Evolutionary conservation across 352 stramenopile species (phyloP).

Genomic region (Globisporangium parvum): DNA sequence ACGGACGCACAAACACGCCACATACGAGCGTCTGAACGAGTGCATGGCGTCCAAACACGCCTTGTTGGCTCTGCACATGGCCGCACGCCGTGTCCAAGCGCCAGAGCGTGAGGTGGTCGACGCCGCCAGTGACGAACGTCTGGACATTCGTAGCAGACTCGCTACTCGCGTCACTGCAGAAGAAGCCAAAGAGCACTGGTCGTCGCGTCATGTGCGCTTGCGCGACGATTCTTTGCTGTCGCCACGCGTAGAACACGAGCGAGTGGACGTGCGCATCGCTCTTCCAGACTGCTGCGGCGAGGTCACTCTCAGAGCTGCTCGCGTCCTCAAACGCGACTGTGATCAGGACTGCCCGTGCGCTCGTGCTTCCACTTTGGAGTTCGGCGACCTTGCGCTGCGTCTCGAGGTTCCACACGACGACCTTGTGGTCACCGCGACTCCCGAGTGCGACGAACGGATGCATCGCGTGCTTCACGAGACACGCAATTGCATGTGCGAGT

Average conservation of each 20-base stretch:
- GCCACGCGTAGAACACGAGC: constrained; percentile 42
- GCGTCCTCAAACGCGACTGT: constrained; percentile 20
- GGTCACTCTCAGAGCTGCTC: constrained; percentile 23
- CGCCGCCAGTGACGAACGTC: constrained; percentile 54
- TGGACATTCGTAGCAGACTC: background rate
- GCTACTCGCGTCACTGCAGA: constrained; percentile 7
- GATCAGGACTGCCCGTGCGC: constrained; percentile 16
- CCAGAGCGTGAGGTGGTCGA: constrained; percentile 71
- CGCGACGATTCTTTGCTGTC: constrained; percentile 18
- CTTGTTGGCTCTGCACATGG: constrained; percentile 42
- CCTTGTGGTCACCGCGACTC: constrained; percentile 24
- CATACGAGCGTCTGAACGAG: constrained; percentile 44
- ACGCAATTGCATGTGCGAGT: constrained; percentile 36
- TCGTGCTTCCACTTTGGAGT: constrained; percentile 12
- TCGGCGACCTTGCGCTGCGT: constrained; percentile 25
- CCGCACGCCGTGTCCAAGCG: constrained; percentile 37
- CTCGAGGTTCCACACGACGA: constrained; percentile 27
- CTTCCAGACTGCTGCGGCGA: constrained; percentile 56
- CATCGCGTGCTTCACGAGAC: constrained; percentile 42
- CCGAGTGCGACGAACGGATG: constrained; percentile 35
- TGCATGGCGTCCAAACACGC: constrained; percentile 61
- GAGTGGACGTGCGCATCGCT: constrained; percentile 28
- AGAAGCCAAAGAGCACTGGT: constrained; percentile 57
- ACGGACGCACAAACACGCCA: constrained; percentile 30
- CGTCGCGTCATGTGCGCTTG: constrained; percentile 42